Evolutionary conservation across 108 stramenopile species (phyloP).

Genomic region (Skeletonema potamos): DNA sequence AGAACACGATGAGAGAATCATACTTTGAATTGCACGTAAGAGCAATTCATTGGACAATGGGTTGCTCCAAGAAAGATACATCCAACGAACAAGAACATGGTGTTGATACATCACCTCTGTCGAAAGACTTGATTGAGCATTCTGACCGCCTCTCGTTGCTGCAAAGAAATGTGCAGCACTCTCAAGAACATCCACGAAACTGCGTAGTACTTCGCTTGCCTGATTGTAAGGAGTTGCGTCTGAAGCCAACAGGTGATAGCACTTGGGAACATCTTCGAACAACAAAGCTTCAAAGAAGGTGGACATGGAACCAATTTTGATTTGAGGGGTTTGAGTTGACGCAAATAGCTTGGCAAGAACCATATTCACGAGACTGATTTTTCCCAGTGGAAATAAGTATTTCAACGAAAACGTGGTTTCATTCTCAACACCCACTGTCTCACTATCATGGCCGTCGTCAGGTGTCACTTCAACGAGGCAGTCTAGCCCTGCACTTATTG

Average conservation of each 20-base stretch:
- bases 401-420: background rate
- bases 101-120: slow-evolving; percentile 27
- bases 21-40: slow-evolving; percentile 16
- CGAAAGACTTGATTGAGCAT: background rate
- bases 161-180: slow-evolving; percentile 8
- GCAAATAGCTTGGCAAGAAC: slow-evolving; percentile 14
- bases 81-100: slow-evolving; percentile 32
- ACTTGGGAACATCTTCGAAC: slow-evolving; percentile 27
- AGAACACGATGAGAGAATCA: slow-evolving; percentile 17
- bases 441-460: background rate
- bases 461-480: background rate
- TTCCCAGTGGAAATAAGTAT: slow-evolving; percentile 21
- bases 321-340: background rate
- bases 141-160: background rate
- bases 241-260: slow-evolving; percentile 12
- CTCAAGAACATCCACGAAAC: slow-evolving; percentile 8
- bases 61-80: slow-evolving; percentile 11
- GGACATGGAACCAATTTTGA: background rate
- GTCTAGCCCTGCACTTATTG: background rate
- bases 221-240: slow-evolving; percentile 1
- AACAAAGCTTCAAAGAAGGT: slow-evolving; percentile 15
- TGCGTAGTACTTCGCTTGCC: slow-evolving; percentile 13
- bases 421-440: background rate
- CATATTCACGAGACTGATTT: slow-evolving; percentile 16
- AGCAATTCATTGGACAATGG: slow-evolving; percentile 37